Evolutionary conservation across 805 yeast genomes (phyloP).

Genomic region (Teunomyces barrocoloradensis): DNA sequence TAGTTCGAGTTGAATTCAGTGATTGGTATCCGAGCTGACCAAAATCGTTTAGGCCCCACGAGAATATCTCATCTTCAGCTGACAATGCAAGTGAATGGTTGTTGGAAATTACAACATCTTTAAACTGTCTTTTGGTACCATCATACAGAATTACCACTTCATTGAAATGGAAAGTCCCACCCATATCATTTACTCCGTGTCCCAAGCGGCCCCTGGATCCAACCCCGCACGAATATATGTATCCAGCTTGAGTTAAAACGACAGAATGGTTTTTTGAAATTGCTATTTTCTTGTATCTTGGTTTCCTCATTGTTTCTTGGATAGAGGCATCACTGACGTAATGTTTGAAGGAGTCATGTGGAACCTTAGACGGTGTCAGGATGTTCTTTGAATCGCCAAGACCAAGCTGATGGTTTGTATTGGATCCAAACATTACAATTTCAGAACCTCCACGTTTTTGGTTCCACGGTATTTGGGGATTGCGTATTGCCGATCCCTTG

Average conservation of each 20-base stretch:
- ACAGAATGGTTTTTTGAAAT: slow-evolving; percentile 69
- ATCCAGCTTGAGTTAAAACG: slow-evolving; percentile 53
- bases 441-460: slow-evolving; percentile 54
- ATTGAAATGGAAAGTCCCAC: slow-evolving; percentile 42
- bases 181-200: slow-evolving; percentile 30
- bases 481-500: slow-evolving; percentile 9
- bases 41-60: slow-evolving; percentile 77
- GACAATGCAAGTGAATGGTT: slow-evolving; percentile 68
- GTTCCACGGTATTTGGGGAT: slow-evolving; percentile 32
- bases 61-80: slow-evolving; percentile 49
- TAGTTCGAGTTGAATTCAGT: slow-evolving; percentile 13
- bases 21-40: slow-evolving; percentile 59
- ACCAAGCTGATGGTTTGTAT: slow-evolving; percentile 61
- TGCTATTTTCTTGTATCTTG: slow-evolving; percentile 46
- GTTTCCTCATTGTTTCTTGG: slow-evolving; percentile 24
- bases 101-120: slow-evolving; percentile 51
- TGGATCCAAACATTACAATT: slow-evolving; percentile 60
- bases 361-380: slow-evolving; percentile 40
- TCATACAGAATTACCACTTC: slow-evolving; percentile 37
- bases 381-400: slow-evolving; percentile 57
- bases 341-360: slow-evolving; percentile 24
- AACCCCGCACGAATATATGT: slow-evolving; percentile 61
- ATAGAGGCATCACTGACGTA: slow-evolving; percentile 5
- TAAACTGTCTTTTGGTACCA: slow-evolving; percentile 17
- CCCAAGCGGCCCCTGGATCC: slow-evolving; percentile 76